phyloP scores from a whole-genome alignment of 1,284 basidiomycete species.

The Tetrapyrgos nigripes region DNA sequence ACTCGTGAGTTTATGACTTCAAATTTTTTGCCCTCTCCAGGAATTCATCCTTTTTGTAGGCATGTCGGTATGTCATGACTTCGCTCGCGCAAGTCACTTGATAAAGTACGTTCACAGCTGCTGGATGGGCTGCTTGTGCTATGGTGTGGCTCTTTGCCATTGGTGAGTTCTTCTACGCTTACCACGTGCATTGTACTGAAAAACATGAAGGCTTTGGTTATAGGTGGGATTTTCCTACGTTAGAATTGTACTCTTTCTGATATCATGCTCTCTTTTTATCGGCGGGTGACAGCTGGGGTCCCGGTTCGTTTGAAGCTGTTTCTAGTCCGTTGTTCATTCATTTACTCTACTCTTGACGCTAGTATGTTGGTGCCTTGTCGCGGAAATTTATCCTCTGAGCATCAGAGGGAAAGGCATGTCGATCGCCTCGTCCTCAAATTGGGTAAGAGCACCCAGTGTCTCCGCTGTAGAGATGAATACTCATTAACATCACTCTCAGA shows the following conservation, averaged over 20 bases:
- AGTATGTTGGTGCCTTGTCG: conserved; percentile 72
- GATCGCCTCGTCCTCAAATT: conserved; percentile 74
- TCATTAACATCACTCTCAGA: conserved; percentile 43
- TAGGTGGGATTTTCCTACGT: conserved; percentile 52
- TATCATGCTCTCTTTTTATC: no score
- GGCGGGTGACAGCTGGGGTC: conserved; percentile 38
- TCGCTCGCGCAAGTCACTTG: background rate
- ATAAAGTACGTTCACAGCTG: conserved; percentile 40
- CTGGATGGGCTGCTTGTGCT: conserved; percentile 70
- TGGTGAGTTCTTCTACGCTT: conserved; percentile 38
- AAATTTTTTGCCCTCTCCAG: background rate
- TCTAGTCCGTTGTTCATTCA: no score
- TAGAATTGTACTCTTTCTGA: no score
- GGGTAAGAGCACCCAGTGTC: conserved; percentile 46
- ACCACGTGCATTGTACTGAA: conserved; percentile 5
- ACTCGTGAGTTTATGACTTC: conserved; percentile 37
- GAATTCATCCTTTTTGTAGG: conserved; percentile 20
- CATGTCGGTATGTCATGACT: conserved; percentile 34
- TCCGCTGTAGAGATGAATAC: conserved; percentile 4
- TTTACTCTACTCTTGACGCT: no score
- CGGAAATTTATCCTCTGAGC: conserved; percentile 72
- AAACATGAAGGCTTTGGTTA: conserved; percentile 59
- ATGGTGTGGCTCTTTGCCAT: conserved; percentile 75
- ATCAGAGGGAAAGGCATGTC: conserved; percentile 74
- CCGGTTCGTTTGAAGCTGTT: no score